Conservation (phyloP, 768 basidiomycete species). For the Hericium erinaceus region DNA sequence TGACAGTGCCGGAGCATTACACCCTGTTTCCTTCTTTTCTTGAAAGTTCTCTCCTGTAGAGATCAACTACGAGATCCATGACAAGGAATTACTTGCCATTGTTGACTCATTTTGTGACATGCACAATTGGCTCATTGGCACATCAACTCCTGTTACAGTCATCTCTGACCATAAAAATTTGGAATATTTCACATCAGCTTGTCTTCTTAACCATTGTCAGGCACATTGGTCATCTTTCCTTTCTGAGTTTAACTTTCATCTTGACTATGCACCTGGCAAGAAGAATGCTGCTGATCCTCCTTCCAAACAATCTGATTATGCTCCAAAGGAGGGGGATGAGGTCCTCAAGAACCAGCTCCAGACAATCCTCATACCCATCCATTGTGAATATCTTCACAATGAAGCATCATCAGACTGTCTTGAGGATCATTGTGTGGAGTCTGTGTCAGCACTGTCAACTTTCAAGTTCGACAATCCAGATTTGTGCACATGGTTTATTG, state of each 20-base stretch:
- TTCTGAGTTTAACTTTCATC: conserved; percentile 24
- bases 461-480: conserved; percentile 15
- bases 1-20: conserved; percentile 19
- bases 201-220: conserved; percentile 32
- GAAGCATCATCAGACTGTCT: not conserved
- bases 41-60: conserved; percentile 24
- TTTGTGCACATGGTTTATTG: conserved; percentile 14
- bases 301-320: conserved; percentile 17
- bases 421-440: too few species aligned
- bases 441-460: conserved; percentile 10
- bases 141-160: conserved; percentile 14
- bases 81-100: conserved; percentile 42
- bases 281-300: conserved; percentile 16
- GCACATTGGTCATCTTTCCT: conserved; percentile 32
- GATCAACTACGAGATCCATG: conserved; percentile 35
- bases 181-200: conserved; percentile 30
- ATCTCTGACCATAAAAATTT: conserved; percentile 27
- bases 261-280: conserved; percentile 23
- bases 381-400: conserved; percentile 4
- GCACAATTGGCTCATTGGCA: conserved; percentile 22
- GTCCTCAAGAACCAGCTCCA: conserved; percentile 6
- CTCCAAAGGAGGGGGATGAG: conserved; percentile 17
- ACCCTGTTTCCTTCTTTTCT: conserved; percentile 32
- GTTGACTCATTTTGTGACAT: conserved; percentile 28
- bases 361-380: conserved; percentile 4